These are phyloP conservation scores for Sonneratia alba DNA, from an alignment of 345 rosid genomes.

Conservation along the genomic window DNA sequence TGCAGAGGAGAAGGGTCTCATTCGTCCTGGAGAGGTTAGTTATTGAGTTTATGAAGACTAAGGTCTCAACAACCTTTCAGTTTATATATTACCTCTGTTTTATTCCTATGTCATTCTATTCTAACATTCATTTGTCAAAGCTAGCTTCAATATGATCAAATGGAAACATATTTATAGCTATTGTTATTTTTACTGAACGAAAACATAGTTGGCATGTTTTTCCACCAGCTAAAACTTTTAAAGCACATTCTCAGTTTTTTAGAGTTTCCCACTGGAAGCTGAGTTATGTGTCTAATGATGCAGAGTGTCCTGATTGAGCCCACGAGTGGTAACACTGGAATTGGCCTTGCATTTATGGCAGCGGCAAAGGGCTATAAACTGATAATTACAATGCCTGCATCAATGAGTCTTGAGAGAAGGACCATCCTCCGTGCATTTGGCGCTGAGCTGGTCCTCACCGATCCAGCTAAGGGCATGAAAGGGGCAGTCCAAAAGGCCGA, in stretches of 20 bases:
- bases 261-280: background rate
- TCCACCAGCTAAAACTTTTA: background rate
- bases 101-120: background rate
- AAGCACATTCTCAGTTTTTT: background rate
- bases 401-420: constrained; percentile 83
- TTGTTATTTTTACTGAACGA: too few species aligned
- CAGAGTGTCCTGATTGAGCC: constrained; percentile 72
- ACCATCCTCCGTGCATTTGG: constrained; percentile 71
- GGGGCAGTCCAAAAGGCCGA: constrained; percentile 68
- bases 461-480: constrained; percentile 58
- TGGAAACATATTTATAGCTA: background rate
- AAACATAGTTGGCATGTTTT: background rate
- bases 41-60: background rate
- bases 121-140: background rate
- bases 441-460: constrained; percentile 66
- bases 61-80: background rate
- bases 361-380: constrained; percentile 69
- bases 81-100: background rate
- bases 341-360: constrained; percentile 68
- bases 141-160: background rate
- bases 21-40: constrained; percentile 59
- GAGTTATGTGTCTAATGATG: constrained; percentile 7
- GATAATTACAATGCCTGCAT: constrained; percentile 68
- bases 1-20: constrained; percentile 69
- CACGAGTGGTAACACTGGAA: constrained; percentile 64